Conservation (phyloP, 208 protist genomes). For the Acanthamoeba sp. region DNA sequence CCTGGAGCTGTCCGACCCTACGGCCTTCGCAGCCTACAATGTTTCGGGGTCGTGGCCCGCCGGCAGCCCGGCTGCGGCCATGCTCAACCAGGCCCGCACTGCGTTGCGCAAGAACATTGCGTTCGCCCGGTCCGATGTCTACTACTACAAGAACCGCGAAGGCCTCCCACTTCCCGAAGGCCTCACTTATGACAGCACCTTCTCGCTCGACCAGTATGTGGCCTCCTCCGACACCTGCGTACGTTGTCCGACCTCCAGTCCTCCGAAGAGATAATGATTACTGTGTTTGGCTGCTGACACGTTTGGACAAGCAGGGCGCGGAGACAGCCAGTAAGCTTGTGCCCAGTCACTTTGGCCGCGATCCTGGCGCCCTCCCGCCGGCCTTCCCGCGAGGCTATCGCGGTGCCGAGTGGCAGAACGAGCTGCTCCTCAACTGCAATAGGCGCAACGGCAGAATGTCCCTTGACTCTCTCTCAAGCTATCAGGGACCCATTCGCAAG, state of each 20-base stretch:
- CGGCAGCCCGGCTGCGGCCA: background rate
- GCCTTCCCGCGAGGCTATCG: slow-evolving; percentile 47
- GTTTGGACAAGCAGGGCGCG: background rate
- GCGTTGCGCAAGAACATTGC: slow-evolving; percentile 62
- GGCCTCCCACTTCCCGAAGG: slow-evolving; percentile 70
- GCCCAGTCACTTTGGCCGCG: slow-evolving; percentile 46
- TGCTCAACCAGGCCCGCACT: slow-evolving; percentile 13
- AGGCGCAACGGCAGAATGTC: background rate
- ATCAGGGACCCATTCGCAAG: background rate
- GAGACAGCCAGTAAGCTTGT: background rate
- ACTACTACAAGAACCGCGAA: slow-evolving; percentile 77
- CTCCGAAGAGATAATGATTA: background rate
- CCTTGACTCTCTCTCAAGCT: background rate
- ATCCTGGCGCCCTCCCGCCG: slow-evolving; percentile 12
- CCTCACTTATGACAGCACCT: background rate
- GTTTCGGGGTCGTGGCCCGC: slow-evolving; percentile 31
- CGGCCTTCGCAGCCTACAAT: slow-evolving; percentile 43
- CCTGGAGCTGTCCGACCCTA: slow-evolving; percentile 65
- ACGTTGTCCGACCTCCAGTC: background rate
- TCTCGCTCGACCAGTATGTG: slow-evolving; percentile 53
- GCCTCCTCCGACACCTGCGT: background rate
- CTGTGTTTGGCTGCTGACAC: background rate
- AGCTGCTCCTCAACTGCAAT: slow-evolving; percentile 66
- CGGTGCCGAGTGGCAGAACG: slow-evolving; percentile 66
- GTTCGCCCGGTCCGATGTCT: slow-evolving; percentile 73